A percentile compares a stretch with the other conserved stretches of the same genome.
Evolutionary conservation across 2,329 filamentous ascomycete genomes (phyloP).

Genomic region (Epichloe festucae): DNA sequence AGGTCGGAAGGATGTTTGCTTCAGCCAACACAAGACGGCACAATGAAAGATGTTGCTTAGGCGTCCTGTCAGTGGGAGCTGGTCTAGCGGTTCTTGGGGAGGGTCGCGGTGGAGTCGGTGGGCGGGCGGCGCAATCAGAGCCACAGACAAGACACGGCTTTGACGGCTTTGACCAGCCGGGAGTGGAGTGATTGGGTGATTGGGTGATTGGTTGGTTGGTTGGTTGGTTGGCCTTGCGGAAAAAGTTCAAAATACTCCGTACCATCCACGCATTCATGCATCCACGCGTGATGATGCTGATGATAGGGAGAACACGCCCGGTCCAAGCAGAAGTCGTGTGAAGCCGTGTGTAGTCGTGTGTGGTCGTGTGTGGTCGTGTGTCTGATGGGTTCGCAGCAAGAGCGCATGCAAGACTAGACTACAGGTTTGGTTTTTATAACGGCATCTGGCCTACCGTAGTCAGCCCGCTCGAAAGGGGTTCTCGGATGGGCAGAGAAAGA

Average conservation of each 20-base stretch:
- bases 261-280: neutral
- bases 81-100: constrained; percentile 1
- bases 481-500: neutral
- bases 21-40: constrained; percentile 4
- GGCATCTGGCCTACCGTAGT: too few species aligned
- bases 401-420: neutral
- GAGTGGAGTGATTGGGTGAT: neutral
- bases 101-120: constrained; percentile 5
- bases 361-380: neutral
- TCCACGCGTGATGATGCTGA: neutral
- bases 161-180: too few species aligned
- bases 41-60: constrained; percentile 2
- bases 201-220: neutral
- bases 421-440: neutral
- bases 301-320: neutral
- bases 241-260: neutral
- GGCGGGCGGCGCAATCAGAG: neutral
- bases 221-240: neutral
- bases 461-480: neutral
- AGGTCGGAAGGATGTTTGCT: constrained; percentile 5
- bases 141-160: too few species aligned
- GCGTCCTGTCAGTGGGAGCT: constrained; percentile 1
- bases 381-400: neutral
- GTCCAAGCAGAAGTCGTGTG: neutral
- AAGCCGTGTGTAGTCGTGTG: too few species aligned